Base-by-base conservation (phyloP, 1,284 basidiomycete genomes). In the Abortiporus biennis region DNA sequence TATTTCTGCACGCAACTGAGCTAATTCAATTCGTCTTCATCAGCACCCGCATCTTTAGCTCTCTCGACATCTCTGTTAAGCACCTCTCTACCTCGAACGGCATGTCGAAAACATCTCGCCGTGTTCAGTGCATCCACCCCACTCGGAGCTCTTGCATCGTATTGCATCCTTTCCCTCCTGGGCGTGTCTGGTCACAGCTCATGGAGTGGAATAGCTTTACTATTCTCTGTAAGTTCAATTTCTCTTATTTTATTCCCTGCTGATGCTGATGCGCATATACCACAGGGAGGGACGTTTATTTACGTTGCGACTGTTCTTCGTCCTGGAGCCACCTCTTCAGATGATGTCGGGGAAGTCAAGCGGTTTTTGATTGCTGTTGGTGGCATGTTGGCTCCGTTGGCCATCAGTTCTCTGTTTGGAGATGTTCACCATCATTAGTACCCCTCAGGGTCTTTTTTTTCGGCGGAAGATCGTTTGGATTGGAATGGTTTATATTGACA, bases 271-370 rank as follows among this genome's bases (percentile, higher is more conserved):
- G n/a, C 25, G 33, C 43, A 29, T 6, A 38, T 35, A 32, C 40
- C 21, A 27, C 25, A 92, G 91, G 94, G 91, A 29, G 93, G 93
- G 12, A 92, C 91, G 1, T 97, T 97, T 63, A 68, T 97, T 22
- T 97, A 94, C 58, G 93, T 97, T 24, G 92, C 93, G 0, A 94
- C 93, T 2, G 85, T 92, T 25, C 70, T 93, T 19, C 88, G 91
- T 57, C 80, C 86, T 12, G 69, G 68, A 12, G 65, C 67, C 37
- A 58, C 67, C 8, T 52, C 66, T 17, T 50, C 63, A 13, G 69
- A 68, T 19, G 76, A 74, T 16, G 58, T 83, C 33, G 63, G 67
- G 15, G 72, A 74, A 30, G 58, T 59, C 34, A 50, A 63, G 24
- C 72, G 86, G 20, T 68, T 78, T 4, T 48, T 64, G 5, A 60